Evolutionary conservation across 2,329 filamentous ascomycete genomes (phyloP), one percentile per base, ranked within the genome.

Genomic region (Sporothrix brasiliensis): DNA sequence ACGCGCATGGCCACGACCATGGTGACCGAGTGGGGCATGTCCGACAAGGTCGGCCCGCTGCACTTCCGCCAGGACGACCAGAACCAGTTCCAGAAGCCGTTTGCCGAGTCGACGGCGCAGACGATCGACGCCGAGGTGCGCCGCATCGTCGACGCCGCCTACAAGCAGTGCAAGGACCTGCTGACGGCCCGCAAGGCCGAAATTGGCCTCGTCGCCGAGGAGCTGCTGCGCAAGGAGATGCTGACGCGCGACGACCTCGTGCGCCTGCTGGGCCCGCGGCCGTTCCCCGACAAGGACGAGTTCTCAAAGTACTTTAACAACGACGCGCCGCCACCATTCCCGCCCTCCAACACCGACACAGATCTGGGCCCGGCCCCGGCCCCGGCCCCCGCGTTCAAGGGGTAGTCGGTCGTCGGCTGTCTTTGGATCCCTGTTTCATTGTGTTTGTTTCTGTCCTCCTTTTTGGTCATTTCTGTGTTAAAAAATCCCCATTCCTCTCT

Each of bases 1-100:
- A 97, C 95, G 2, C 88, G 90, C 70, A 94, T 97, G 91, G 96
- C 95, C 3, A 96, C 92, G 21, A 91, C 92, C 73, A 99, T 99
- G 95, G 95, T 99, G 41, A 99, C 94, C n/a, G 92, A 97, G 80
- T 99, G 93, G 90, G 95, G 95, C 75, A 99, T 99, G 95, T 96
- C 92, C 53, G 88, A 92, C 75, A 96, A 97, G 83, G 90, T 99
- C 61, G 94, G 94, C 41, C 94, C 94, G 74, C 86, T 99, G 73
- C 92, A 96, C 84, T 99, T 94, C 80, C 91, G 95, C 76, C 91
- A 92, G 69, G 86, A 93, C 77, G 69, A 73, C 60, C 87, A 91
- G 73, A 91, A 92, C 79, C 89, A 92, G 77, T 82, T 97, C 72
- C 90, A 94, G 79, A 99, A 99, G 84, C 95, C 95, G 0, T 99